Evolutionary conservation across 2,329 filamentous ascomycete species (phyloP).

Genomic region (Waltergamsia citrina): DNA sequence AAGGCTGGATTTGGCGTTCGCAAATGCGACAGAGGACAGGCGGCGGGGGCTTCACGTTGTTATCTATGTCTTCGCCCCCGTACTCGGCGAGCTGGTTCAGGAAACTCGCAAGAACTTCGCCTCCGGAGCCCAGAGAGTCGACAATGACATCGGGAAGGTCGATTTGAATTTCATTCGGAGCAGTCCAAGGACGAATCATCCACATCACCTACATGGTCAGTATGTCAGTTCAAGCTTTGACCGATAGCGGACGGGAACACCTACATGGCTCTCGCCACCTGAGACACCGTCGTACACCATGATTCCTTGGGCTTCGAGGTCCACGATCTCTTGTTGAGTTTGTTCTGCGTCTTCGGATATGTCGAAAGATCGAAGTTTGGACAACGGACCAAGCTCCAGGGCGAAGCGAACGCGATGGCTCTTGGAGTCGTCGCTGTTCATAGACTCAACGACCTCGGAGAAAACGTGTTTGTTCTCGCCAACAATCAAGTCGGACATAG

Average conservation of each 20-base stretch:
- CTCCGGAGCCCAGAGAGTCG: conserved; percentile 87
- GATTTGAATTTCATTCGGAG: conserved; percentile 88
- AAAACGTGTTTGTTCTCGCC: conserved; percentile 73
- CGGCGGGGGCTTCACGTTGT: conserved; percentile 57
- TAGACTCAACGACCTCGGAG: conserved; percentile 71
- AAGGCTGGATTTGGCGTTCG: conserved; percentile 91
- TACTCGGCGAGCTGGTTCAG: conserved; percentile 82
- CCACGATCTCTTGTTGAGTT: conserved; percentile 39
- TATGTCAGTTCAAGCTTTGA: too few species aligned
- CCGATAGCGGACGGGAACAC: too few species aligned
- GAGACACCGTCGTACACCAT: conserved; percentile 91
- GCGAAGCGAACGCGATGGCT: conserved; percentile 85
- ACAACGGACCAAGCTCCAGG: conserved; percentile 59
- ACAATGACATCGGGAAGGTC: conserved; percentile 84
- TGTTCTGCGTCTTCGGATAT: conserved; percentile 26
- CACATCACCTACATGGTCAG: conserved; percentile 81
- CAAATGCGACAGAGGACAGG: conserved; percentile 94
- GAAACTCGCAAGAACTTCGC: conserved; percentile 89
- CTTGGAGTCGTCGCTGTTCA: conserved; percentile 86
- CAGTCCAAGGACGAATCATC: conserved; percentile 92
- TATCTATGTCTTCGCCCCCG: conserved; percentile 61
- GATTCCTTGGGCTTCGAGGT: conserved; percentile 93
- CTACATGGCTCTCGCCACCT: conserved; percentile 82
- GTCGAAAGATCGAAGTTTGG: conserved; percentile 47
- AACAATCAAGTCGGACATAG: conserved; percentile 72